These are phyloP conservation scores for Aspergillus hancockii DNA, from an alignment of 495 filamentous ascomycete genomes.

Conservation along the genomic window DNA sequence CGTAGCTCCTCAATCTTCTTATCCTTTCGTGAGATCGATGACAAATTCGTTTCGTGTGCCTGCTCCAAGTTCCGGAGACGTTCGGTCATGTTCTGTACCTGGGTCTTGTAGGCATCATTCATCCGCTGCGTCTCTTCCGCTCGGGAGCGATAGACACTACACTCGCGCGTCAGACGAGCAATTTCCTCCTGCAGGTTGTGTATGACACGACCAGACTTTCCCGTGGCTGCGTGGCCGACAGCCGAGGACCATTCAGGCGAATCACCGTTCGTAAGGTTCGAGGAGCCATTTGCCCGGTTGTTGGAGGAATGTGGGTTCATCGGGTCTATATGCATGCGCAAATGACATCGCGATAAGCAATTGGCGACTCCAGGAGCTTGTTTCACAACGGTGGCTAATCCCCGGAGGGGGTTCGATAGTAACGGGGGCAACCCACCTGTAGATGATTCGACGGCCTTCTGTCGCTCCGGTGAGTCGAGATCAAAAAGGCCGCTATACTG, in stretches of 20 bases:
- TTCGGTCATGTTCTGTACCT: conserved; percentile 64
- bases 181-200: conserved; percentile 87
- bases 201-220: conserved; percentile 92
- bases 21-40: conserved; percentile 72
- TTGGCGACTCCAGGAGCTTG: not conserved
- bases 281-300: conserved; percentile 21
- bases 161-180: conserved; percentile 78
- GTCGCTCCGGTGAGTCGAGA: conserved; percentile 24
- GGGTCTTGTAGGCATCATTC: conserved; percentile 71
- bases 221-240: conserved; percentile 75
- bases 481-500: conserved; percentile 42
- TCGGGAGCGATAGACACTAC: conserved; percentile 68
- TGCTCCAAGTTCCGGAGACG: conserved; percentile 64
- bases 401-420: not conserved
- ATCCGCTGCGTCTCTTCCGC: conserved; percentile 73
- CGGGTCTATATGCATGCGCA: conserved; percentile 26
- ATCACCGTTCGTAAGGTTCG: conserved; percentile 33
- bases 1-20: conserved; percentile 76
- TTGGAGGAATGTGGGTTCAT: conserved; percentile 17
- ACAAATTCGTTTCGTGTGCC: conserved; percentile 72
- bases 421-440: conserved; percentile 22
- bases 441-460: conserved; percentile 16
- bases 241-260: conserved; percentile 68
- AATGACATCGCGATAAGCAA: not conserved
- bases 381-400: not conserved